Base-by-base conservation (phyloP, 2,329 filamentous ascomycete genomes). In the Geosmithia putterillii region DNA sequence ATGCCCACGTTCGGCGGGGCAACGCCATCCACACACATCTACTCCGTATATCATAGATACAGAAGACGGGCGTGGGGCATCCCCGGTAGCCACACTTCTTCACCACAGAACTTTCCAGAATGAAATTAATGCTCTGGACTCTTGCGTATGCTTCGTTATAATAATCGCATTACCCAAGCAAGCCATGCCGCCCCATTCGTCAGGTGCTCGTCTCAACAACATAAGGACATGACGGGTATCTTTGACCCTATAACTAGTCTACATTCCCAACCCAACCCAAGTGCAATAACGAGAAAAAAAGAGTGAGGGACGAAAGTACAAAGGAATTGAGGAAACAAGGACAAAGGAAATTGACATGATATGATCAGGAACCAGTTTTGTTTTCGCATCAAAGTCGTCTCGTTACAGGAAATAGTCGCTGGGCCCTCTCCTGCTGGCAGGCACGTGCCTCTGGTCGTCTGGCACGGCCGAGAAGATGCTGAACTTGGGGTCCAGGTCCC, bases 381-480 rank as follows among this genome's bases (percentile, higher is more conserved):
- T 36, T 15, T 37, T 8, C 9, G n/a, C 19, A 20, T 22, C 9
- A 9, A 21, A 7, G n/a, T 40, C 19, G 22, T 40, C 38, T 40
- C 38, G 28, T 63, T 50, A 83, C 55, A 85, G 64, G 64, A 85
- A 85, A 64, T 85, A 85, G 57, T 85, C 81, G 43, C 76, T 76
- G 15, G 79, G 76, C 22, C 79, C 78, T 49, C 79, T 70, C 38
- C 79, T 71, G 44, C 76, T 84, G 10, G 82, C 79, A 2, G 86
- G 86, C 8, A 90, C 82, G 44, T 87, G 84, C 47, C 87, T 74
- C 61, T 85, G 76, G 52, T 92, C 82, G 54, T 92, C 86, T 0
- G 87, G 86, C n/a, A 94, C 86, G 25, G 86, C 86, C 23, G 79
- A 83, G 69, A 94, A 94, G 56, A 94, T 92, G 61, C 83, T 92